Base-by-base conservation (phyloP, 1,139 yeast genomes). In the Candida tunisiensis region DNA sequence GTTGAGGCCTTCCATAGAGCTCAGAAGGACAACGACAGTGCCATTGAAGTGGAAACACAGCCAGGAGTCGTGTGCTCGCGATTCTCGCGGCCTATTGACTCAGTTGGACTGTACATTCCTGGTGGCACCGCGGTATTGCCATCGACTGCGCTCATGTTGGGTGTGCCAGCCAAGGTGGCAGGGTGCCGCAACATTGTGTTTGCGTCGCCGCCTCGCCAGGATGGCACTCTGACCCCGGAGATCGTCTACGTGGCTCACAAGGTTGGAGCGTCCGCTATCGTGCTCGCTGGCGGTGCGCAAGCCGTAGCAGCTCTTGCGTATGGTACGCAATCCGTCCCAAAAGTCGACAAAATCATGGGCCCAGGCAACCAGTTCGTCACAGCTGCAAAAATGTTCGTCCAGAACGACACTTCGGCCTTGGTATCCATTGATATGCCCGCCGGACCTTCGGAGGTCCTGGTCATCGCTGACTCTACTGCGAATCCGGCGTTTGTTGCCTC, bases 351-450 rank as follows among this genome's bases (percentile, higher is more conserved):
- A 63, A 85, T 88, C 35, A 65, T 88, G 53, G 99, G 99, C 28
- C 99, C 99, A 14, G 99, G 98, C 34, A 88, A 88, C 57, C 99
- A 88, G 57, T 88, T 91, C 50, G 99, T 88, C 31, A 88, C 99
- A 15, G 98, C 98, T 28, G 99, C 98, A 23, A 88, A 88, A 61
- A 91, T 91, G 98, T 62, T 78, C 49, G 92, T 91, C 25, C 91
- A 85, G 44, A 91, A 91, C 48, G 98, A 88, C 47, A 80, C 95
- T 3, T 78, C 74, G 40, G 96, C 98, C 3, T 60, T 83, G 41
- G 91, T 94, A 47, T 78, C 93, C 19, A 91, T 88, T 41, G 99
- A 88, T 53, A 85, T 88, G 96, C 99, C 99, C 26, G 99, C 99
- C 15, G 99, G 99, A 4, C 99, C 99, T 16, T 78, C 93, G 29